These are phyloP conservation scores for Erodium texanum DNA, from an alignment of 441 rosid genomes.

Conservation along the genomic window DNA sequence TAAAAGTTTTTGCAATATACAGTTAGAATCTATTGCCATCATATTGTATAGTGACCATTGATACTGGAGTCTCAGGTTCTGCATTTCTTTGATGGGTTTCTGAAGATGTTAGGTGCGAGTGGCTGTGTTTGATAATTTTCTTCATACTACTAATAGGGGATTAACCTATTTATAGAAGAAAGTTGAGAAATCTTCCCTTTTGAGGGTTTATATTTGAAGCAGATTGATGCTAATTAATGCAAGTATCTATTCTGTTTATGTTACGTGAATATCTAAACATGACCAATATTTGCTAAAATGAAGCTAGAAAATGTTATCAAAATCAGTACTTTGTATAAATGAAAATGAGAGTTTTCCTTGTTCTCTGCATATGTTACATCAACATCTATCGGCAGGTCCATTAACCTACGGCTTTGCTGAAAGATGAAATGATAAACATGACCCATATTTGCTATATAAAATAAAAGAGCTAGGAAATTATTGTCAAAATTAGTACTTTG, in stretches of 20 bases:
- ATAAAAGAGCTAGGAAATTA: too few relatives aligned
- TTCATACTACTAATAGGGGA: background rate
- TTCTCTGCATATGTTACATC: too few relatives aligned
- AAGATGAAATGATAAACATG: too few relatives aligned
- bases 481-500: too few relatives aligned
- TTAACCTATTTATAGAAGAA: conserved; percentile 5
- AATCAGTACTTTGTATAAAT: background rate
- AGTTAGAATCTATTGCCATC: conserved; percentile 11
- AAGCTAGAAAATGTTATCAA: background rate
- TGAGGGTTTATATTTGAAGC: background rate
- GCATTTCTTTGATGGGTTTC: conserved; percentile 9
- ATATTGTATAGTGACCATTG: conserved; percentile 33
- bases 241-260: background rate
- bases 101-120: conserved; percentile 12
- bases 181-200: background rate
- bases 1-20: conserved; percentile 26
- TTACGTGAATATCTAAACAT: background rate
- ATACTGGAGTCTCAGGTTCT: conserved; percentile 18
- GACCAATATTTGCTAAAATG: background rate
- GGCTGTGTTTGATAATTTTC: conserved; percentile 11
- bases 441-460: too few relatives aligned
- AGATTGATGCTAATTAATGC: background rate
- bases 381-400: too few relatives aligned
- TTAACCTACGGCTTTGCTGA: too few relatives aligned
- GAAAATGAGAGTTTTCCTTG: too few relatives aligned